Evolutionary conservation across 2,329 filamentous ascomycete species (phyloP).

Genomic region (Clonostachys chloroleuca): DNA sequence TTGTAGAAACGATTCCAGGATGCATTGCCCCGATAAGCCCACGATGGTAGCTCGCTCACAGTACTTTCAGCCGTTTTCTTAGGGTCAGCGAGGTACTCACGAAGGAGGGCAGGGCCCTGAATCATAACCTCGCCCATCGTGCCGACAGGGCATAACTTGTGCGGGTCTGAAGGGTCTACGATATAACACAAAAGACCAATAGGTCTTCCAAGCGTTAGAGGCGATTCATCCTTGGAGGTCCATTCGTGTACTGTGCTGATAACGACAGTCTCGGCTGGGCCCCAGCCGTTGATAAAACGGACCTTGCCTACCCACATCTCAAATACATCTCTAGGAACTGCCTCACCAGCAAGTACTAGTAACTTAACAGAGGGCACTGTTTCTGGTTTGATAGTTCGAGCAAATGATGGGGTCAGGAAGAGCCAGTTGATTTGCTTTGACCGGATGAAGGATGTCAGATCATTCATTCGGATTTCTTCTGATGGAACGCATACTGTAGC

Average conservation of each 20-base stretch:
- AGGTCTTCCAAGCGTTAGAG: slow-evolving; percentile 1
- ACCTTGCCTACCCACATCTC: slow-evolving; percentile 4
- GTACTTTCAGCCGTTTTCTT: slow-evolving; percentile 14
- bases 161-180: slow-evolving; percentile 6
- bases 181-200: slow-evolving; percentile 8
- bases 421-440: slow-evolving; percentile 10
- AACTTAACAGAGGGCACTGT: neutral
- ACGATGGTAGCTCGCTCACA: neutral
- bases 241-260: slow-evolving; percentile 4
- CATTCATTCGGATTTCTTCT: slow-evolving; percentile 29
- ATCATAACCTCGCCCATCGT: slow-evolving; percentile 21
- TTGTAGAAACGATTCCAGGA: slow-evolving; percentile 6
- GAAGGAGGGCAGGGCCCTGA: slow-evolving; percentile 24
- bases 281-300: slow-evolving; percentile 4
- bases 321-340: slow-evolving; percentile 3
- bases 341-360: slow-evolving; percentile 4
- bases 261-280: slow-evolving; percentile 3
- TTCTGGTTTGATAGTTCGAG: neutral
- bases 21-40: neutral
- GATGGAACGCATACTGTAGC: slow-evolving; percentile 27
- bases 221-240: neutral
- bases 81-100: slow-evolving; percentile 38
- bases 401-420: slow-evolving; percentile 4
- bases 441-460: slow-evolving; percentile 14
- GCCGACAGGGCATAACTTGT: slow-evolving; percentile 11